Evolutionary conservation across 768 basidiomycete species (phyloP), one percentile per base, ranked within the genome.

Genomic region (Pleurotus ostreatus): DNA sequence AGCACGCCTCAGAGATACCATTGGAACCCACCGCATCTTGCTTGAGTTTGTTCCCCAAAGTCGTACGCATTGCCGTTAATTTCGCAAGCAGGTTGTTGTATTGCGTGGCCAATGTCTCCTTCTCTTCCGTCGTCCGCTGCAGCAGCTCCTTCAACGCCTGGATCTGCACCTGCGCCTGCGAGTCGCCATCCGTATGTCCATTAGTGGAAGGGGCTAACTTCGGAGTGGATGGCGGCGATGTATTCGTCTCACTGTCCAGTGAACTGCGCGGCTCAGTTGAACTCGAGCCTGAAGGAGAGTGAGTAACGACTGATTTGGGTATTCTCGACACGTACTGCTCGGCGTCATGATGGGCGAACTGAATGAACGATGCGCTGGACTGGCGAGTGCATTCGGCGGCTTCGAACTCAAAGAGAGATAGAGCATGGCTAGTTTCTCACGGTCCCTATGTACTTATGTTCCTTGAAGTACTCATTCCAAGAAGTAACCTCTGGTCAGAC

Each of bases 1-100:
- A 68, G 45, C 38, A 38, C 61, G 43, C 57, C 49, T 57, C 58
- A 59, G 53, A 11, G 26, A 49, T 55, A 44, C 53, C 15, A 44
- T 16, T 56, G 18, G 39, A 45, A 68, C 78, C 60, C 75, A 98
- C 97, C 64, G 97, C 97, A 71, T 98, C 97, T 69, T 96, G 92
- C 70, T 90, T 86, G 55, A 98, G 78, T 71, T 98, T 98, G 67
- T 92, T 95, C 30, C 95, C 94, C 51, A 98, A 77, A 18, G 92
- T 90, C 38, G 87, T 91, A 20, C 95, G 83, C 95, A 99, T 98
- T 34, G 88, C 82, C 2, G 93, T 94, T 46, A 98, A 76, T 71
- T 93, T 98, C 39, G 85, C 83, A 15, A 99, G 78, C 38, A 99
- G 78, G 60, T 82, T 88, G 57, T 84, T 83, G 71, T 98, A 95